Percentiles rank a stretch among this genome's conserved stretches.
These are phyloP conservation scores for Xylariaceae sp. DNA, from an alignment of 2,329 filamentous ascomycete genomes.

Conservation along the genomic window DNA sequence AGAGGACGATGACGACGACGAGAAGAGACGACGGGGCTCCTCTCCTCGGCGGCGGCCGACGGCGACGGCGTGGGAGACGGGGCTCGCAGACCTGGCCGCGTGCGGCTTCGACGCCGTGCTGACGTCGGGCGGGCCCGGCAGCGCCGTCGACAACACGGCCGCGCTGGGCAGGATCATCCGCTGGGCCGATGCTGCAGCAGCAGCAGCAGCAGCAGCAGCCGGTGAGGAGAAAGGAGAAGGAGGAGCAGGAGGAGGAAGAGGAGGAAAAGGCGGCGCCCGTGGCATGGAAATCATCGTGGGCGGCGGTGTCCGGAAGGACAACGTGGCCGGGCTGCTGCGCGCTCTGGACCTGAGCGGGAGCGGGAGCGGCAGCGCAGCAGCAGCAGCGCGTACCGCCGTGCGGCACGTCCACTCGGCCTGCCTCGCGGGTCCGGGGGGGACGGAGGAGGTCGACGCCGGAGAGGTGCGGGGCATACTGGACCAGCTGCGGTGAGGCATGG, in stretches of 20 bases:
- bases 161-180: constrained; percentile 29
- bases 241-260: too few species aligned
- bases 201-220: too few species aligned
- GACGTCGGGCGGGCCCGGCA: constrained; percentile 43
- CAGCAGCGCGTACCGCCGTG: too few species aligned
- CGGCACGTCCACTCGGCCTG: constrained; percentile 43
- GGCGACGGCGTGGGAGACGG: constrained; percentile 16
- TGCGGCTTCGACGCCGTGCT: constrained; percentile 45
- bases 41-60: too few species aligned
- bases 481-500: constrained; percentile 6
- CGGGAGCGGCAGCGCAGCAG: too few species aligned
- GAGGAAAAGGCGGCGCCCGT: too few species aligned
- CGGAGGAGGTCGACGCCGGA: constrained; percentile 15
- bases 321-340: constrained; percentile 24
- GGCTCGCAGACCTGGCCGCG: constrained; percentile 27
- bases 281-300: constrained; percentile 43
- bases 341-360: constrained; percentile 19
- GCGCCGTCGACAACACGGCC: constrained; percentile 31
- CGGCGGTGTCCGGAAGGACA: constrained; percentile 40
- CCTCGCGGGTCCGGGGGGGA: constrained; percentile 14
- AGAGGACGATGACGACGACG: too few species aligned
- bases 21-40: too few species aligned
- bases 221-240: too few species aligned
- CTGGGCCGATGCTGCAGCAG: too few species aligned
- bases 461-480: constrained; percentile 22